Evolutionary conservation across 805 yeast genomes (phyloP), one percentile per base, ranked within the genome.

Genomic region (Candida morakotiae): DNA sequence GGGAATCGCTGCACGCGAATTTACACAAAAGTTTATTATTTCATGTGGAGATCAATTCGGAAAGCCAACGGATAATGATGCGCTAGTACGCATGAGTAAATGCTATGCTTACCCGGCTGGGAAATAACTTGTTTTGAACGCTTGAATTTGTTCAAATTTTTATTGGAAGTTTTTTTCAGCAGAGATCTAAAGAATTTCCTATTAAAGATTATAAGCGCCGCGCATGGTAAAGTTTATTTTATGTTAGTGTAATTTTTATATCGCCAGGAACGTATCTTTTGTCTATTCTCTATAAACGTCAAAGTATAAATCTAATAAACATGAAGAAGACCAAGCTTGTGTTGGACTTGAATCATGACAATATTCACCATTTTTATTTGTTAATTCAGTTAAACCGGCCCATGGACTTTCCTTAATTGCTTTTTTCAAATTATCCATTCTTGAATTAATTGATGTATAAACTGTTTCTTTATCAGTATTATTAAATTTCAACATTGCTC

Each of bases 251-350:
- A n/a, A n/a, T n/a, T n/a, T n/a, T n/a, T n/a, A n/a, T n/a, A n/a
- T n/a, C n/a, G n/a, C n/a, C n/a, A n/a, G n/a, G n/a, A n/a, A n/a
- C n/a, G n/a, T n/a, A n/a, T n/a, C n/a, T n/a, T n/a, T 10, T n/a
- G n/a, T 24, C 26, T 44, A 36, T 28, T 44, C 49, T 28, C 48
- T 53, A 69, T 69, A 77, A 18, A 77, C 56, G 51, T 87, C 96
- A 45, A 73, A 71, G 56, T 77, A 85, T 37, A 91, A 62, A 56
- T 91, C 98, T 22, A 91, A 58, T 40, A 93, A 60, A 51, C 96
- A 86, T 2, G 93, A 81, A 0, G 91, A 65, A 55, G 96, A 86
- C 98, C 98, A 91, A 0, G 98, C 97, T 58, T 91, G 98, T 0
- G 97, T 82, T 2, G 97, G 96, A 46, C 95, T 84, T 2, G 96